Percentiles rank a stretch among this genome's conserved stretches.
Evolutionary conservation across 352 stramenopile species (phyloP).

Genomic region (Phytophthora citricola): DNA sequence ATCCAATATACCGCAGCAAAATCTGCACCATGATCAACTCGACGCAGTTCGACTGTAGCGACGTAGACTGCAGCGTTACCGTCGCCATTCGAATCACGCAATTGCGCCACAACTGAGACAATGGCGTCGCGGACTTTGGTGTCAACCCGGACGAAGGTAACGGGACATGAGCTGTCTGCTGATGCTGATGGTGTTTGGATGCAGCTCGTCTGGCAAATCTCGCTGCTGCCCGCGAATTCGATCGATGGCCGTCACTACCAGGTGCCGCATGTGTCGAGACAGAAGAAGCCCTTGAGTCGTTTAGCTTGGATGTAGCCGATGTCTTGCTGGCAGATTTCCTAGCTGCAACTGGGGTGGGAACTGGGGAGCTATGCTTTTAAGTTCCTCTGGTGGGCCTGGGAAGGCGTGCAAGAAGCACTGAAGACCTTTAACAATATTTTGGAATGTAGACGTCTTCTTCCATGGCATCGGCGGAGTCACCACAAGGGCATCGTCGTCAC

Average conservation of each 20-base stretch:
- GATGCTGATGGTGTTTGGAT: slow-evolving; percentile 23
- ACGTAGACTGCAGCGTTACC: slow-evolving; percentile 63
- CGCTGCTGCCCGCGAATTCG: slow-evolving; percentile 9
- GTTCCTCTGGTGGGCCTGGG: slow-evolving; percentile 40
- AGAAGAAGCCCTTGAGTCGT: slow-evolving; percentile 12
- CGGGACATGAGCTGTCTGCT: slow-evolving; percentile 5
- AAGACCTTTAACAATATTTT: slow-evolving; percentile 85
- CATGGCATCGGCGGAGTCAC: slow-evolving; percentile 26
- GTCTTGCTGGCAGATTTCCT: slow-evolving; percentile 7
- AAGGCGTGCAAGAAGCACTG: slow-evolving; percentile 77
- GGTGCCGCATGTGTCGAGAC: not conserved
- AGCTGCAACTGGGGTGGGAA: not conserved
- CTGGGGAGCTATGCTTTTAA: not conserved
- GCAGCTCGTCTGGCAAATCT: slow-evolving; percentile 24
- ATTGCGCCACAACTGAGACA: slow-evolving; percentile 40
- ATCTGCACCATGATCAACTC: slow-evolving; percentile 81
- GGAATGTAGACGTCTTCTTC: slow-evolving; percentile 56
- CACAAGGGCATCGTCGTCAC: slow-evolving; percentile 27
- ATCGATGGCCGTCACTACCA: slow-evolving; percentile 8
- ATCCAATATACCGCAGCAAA: slow-evolving; percentile 87
- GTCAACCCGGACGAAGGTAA: not conserved
- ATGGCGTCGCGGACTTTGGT: slow-evolving; percentile 19
- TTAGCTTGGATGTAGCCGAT: slow-evolving; percentile 1
- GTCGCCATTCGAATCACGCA: slow-evolving; percentile 60
- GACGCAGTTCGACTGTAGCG: slow-evolving; percentile 72